phyloP scores from a whole-genome alignment of 352 stramenopile genomes.

The Stephanocyclus meneghinianus region DNA sequence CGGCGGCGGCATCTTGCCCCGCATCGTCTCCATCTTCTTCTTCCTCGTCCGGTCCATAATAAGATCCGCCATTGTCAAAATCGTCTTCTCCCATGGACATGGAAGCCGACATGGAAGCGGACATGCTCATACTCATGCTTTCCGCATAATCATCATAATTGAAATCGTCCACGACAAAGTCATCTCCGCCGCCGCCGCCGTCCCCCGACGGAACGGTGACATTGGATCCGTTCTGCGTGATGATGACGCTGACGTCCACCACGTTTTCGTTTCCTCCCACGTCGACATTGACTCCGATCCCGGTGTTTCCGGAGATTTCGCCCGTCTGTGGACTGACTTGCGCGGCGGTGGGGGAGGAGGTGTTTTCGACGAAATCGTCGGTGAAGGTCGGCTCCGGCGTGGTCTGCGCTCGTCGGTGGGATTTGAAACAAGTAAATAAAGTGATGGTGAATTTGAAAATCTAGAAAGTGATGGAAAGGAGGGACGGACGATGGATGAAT shows the following conservation, averaged over 20 bases:
- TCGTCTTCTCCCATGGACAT: not conserved
- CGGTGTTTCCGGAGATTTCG: not conserved
- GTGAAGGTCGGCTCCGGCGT: not conserved
- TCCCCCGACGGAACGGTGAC: not conserved
- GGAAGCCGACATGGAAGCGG: not conserved
- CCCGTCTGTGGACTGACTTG: not conserved
- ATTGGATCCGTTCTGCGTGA: not conserved
- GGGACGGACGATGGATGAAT: not conserved
- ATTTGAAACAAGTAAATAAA: not conserved
- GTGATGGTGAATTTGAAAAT: not conserved
- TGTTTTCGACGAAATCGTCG: not conserved
- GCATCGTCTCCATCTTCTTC: not conserved
- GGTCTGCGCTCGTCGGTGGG: not conserved
- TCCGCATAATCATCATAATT: not conserved
- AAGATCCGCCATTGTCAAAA: not conserved
- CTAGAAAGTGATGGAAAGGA: not conserved
- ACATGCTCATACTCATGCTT: not conserved
- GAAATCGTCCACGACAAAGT: not conserved
- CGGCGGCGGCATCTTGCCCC: not conserved
- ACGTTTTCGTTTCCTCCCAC: constrained; percentile 1
- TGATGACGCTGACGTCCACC: not conserved
- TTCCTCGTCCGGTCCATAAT: not conserved
- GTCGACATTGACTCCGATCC: constrained; percentile 1
- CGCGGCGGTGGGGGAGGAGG: not conserved
- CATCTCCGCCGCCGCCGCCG: not conserved